Evolutionary conservation across 2,329 filamentous ascomycete species (phyloP), one percentile per base, ranked within the genome.

Genomic region (Colletotrichum tofieldiae): DNA sequence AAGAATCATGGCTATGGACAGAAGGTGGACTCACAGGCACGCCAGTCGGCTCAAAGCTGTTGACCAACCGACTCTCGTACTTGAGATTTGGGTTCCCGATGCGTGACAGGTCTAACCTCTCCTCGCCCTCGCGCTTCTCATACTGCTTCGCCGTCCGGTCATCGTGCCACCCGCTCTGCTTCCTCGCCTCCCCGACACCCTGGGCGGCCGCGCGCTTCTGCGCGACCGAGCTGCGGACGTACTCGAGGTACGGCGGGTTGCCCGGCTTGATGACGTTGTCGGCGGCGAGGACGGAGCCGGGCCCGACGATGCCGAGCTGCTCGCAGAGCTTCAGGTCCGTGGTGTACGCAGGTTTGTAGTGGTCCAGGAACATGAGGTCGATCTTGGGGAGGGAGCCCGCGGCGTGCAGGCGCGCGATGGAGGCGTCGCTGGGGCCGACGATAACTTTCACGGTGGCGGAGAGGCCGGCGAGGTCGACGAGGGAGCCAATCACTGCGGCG

Each of bases 311-410:
- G 0, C 86, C 87, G 6, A 95, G 83, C 49, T 93, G 86, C 82
- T 96, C 94, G 78, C 92, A 94, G 0, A 95, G 86, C 82, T 94
- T 94, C 73, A 96, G 81, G 76, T 96, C 94, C 0, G 89, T 87
- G 0, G 88, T 89, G 79, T 96, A 96, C 0, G 91, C 89, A 0
- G 92, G 92, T 81, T 96, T 95, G 81, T 92, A 92, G 80, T 96
- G 94, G 77, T 96, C 94, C 45, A 96, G 83, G 80, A 96, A 96
- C 80, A 95, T 84, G 49, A 95, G 82, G 76, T 94, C 93, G 72
- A 95, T 89, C 56, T 87, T 85, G 32, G 84, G 81, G 32, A 95
- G 79, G 5, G 79, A 77, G 0, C 90, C 90, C 3, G 84, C 80
- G 1, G 82, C 77, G 73, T 90, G 85, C 5, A 96, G 84, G 6